Percentiles rank a stretch among this genome's conserved stretches.
These are phyloP conservation scores for Sisymbrium irio DNA, from an alignment of 345 rosid species.

Conservation along the genomic window DNA sequence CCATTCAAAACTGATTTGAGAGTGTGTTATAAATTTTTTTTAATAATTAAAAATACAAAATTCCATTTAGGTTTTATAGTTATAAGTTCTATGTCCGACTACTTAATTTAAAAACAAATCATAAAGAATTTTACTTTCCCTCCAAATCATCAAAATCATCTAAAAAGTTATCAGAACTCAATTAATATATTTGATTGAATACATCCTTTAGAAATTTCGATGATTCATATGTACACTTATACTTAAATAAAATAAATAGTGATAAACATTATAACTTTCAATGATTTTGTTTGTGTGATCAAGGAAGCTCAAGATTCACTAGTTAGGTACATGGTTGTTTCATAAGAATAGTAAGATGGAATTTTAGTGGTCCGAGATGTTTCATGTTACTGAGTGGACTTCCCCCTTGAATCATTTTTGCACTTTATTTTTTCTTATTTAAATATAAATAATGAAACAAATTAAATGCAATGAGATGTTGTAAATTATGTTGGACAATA, in stretches of 20 bases:
- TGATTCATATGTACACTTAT: not conserved
- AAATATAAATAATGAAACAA: not conserved
- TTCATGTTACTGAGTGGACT: slow-evolving; percentile 23
- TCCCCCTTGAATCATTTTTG: not conserved
- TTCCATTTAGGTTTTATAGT: too few relatives aligned
- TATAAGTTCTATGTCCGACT: too few relatives aligned
- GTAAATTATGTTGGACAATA: not conserved
- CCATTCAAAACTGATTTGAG: not conserved
- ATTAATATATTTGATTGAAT: not conserved
- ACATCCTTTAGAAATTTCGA: not conserved
- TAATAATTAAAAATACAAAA: too few relatives aligned
- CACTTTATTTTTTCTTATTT: not conserved
- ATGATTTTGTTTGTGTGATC: slow-evolving; percentile 5
- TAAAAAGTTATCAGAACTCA: not conserved
- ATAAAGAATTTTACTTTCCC: not conserved
- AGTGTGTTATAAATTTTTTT: not conserved
- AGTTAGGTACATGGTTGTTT: slow-evolving; percentile 33
- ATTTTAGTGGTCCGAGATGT: slow-evolving; percentile 29
- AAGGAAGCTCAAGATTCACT: slow-evolving; percentile 11
- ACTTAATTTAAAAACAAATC: too few relatives aligned
- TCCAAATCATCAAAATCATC: not conserved
- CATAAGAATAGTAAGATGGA: slow-evolving; percentile 23
- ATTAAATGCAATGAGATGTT: not conserved
- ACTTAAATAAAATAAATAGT: not conserved
- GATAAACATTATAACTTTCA: not conserved